phyloP scores from a whole-genome alignment of 345 rosid species.

The Turritis glabra region DNA sequence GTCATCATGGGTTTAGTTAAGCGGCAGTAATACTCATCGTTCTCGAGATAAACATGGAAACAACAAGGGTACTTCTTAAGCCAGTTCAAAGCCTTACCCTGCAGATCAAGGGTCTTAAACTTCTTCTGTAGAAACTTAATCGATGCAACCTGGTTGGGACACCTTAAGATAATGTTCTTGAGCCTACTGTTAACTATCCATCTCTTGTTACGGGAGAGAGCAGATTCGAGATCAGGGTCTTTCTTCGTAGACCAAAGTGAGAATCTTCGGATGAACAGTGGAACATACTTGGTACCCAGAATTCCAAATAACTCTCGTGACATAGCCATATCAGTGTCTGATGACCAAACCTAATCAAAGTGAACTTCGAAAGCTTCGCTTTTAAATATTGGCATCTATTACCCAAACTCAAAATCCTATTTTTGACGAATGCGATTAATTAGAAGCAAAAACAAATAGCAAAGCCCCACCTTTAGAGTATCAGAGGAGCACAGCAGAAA shows the following conservation, averaged over 20 bases:
- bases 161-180: conserved; percentile 75
- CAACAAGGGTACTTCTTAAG: conserved; percentile 89
- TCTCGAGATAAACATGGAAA: conserved; percentile 62
- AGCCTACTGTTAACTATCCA: conserved; percentile 90
- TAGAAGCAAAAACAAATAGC: not conserved
- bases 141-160: conserved; percentile 63
- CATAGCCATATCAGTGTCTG: conserved; percentile 23
- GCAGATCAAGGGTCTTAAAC: conserved; percentile 92
- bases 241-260: conserved; percentile 93
- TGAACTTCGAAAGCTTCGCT: not conserved
- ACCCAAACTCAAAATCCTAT: not conserved
- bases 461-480: not conserved
- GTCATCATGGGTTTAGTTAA: conserved; percentile 72
- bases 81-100: conserved; percentile 94
- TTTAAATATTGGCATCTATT: not conserved
- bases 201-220: conserved; percentile 81
- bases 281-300: conserved; percentile 22
- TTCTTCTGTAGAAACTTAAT: conserved; percentile 74
- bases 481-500: not conserved
- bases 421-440: not conserved
- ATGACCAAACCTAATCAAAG: not conserved
- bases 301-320: not conserved
- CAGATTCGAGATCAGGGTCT: conserved; percentile 77
- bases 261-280: conserved; percentile 48
- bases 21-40: conserved; percentile 64